Evolutionary conservation across 2,329 filamentous ascomycete species (phyloP).

Genomic region (Colletotrichum spinosum): DNA sequence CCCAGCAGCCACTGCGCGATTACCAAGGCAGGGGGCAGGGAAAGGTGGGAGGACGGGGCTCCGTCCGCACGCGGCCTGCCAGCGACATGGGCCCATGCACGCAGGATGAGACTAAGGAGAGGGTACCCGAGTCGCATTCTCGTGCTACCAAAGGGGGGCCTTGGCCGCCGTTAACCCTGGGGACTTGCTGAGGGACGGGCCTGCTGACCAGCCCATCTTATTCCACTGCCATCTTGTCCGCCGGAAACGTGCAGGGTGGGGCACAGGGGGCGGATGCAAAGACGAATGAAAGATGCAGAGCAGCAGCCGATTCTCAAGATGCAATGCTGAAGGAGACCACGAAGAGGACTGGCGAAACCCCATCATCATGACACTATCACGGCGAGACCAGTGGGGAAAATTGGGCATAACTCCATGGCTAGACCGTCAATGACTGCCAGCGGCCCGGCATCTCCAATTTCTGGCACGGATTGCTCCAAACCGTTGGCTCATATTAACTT

Average conservation of each 20-base stretch:
- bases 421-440: too few species aligned
- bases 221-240: constrained; percentile 25
- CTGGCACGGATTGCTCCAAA: too few species aligned
- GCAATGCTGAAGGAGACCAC: neutral
- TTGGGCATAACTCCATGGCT: too few species aligned
- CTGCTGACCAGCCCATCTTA: constrained; percentile 23
- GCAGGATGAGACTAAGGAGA: constrained; percentile 30
- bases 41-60: constrained; percentile 27
- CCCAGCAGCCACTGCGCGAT: constrained; percentile 15
- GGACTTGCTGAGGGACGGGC: constrained; percentile 12
- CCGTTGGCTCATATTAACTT: too few species aligned
- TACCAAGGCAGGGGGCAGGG: constrained; percentile 7
- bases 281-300: neutral
- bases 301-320: constrained; percentile 6
- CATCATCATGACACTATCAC: neutral
- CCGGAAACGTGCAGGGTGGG: constrained; percentile 24
- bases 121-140: constrained; percentile 30
- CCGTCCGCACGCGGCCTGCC: constrained; percentile 34
- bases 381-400: too few species aligned
- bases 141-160: constrained; percentile 7
- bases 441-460: too few species aligned
- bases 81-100: constrained; percentile 32
- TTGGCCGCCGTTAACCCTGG: constrained; percentile 11
- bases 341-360: neutral
- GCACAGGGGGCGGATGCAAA: neutral